Conservation (phyloP, 495 filamentous ascomycete species). For the Talaromyces borbonicus region DNA sequence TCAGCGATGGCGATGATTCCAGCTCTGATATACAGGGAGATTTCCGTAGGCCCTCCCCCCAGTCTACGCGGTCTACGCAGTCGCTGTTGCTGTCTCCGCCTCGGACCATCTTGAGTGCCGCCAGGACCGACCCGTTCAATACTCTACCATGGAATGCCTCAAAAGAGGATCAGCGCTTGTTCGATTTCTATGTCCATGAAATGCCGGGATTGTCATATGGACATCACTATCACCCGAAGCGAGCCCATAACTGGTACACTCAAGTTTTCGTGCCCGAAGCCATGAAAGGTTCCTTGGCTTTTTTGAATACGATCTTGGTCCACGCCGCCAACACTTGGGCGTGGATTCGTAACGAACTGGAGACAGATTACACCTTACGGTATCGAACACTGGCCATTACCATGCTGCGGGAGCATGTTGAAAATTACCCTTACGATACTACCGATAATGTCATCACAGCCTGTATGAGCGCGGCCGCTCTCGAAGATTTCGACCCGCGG, state of each 20-base stretch:
- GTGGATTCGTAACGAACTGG: slow-evolving; percentile 25
- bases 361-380: slow-evolving; percentile 18
- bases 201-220: slow-evolving; percentile 33
- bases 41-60: not conserved
- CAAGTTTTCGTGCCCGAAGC: slow-evolving; percentile 26
- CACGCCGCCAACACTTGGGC: slow-evolving; percentile 32
- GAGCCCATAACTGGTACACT: slow-evolving; percentile 32
- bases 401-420: slow-evolving; percentile 25
- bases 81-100: slow-evolving; percentile 21
- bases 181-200: slow-evolving; percentile 32
- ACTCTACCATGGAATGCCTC: slow-evolving; percentile 22
- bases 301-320: slow-evolving; percentile 28
- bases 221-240: slow-evolving; percentile 21
- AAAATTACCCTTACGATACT: slow-evolving; percentile 18
- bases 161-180: slow-evolving; percentile 21
- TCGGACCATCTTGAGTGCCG: slow-evolving; percentile 24
- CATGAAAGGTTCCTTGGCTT: slow-evolving; percentile 30
- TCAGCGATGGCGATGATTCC: not conserved
- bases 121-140: slow-evolving; percentile 30
- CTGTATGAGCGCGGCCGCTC: slow-evolving; percentile 29
- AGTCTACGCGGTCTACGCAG: not conserved
- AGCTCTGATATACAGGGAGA: not conserved
- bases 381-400: slow-evolving; percentile 22
- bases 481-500: slow-evolving; percentile 33
- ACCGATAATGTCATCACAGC: slow-evolving; percentile 31